These are phyloP conservation scores for Suaeda aralocaspica DNA, from an alignment of 148 eudicot species.

Conservation along the genomic window DNA sequence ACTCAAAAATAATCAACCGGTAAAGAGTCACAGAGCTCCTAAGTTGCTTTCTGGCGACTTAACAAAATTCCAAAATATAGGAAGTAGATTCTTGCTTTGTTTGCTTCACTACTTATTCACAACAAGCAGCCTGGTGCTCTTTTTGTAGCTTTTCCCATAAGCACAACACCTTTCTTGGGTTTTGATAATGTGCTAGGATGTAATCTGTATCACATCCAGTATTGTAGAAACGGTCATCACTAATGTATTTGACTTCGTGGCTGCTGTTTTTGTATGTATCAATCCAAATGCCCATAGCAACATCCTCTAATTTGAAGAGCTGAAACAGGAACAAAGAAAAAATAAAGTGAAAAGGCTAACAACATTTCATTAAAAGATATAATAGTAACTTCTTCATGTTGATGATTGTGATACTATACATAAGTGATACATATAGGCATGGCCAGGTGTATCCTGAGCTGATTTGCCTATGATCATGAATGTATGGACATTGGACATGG, in stretches of 20 bases:
- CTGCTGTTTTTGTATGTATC: constrained; percentile 36
- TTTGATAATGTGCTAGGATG: constrained; percentile 35
- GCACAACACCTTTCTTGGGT: constrained; percentile 36
- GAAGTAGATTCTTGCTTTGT: background rate
- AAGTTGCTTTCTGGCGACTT: background rate
- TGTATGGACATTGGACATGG: no score
- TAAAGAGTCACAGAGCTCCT: background rate
- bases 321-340: constrained; percentile 15
- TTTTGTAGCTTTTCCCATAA: constrained; percentile 36
- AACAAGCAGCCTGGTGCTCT: constrained; percentile 29
- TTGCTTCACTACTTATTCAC: constrained; percentile 19
- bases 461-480: background rate
- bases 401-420: background rate
- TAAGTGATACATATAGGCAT: background rate
- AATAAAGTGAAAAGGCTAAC: background rate
- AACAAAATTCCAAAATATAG: background rate
- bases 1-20: background rate
- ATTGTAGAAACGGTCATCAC: constrained; percentile 43
- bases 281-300: constrained; percentile 69
- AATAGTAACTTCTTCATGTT: background rate
- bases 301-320: constrained; percentile 70
- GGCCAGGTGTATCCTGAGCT: background rate
- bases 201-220: constrained; percentile 35
- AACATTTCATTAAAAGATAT: background rate
- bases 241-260: constrained; percentile 38